Conservation (phyloP, 441 rosid species). For the Hura crepitans region DNA sequence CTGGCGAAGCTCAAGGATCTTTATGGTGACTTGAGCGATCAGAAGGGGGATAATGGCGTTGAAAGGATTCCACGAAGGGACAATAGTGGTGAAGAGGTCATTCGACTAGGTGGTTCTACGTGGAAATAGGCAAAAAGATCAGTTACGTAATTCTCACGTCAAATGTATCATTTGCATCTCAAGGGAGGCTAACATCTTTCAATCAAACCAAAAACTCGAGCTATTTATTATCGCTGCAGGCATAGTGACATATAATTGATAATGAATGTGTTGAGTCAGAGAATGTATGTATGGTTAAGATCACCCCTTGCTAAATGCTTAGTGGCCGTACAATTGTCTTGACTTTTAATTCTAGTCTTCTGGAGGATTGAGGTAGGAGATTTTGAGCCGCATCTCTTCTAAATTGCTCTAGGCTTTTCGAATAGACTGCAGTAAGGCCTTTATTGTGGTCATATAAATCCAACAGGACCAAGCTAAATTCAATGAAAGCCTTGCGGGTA, state of each 20-base stretch:
- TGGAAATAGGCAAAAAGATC: conserved; percentile 50
- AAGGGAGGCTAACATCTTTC: background rate
- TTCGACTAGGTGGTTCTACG: conserved; percentile 80
- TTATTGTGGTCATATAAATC: too few relatives aligned
- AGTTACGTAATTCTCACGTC: background rate
- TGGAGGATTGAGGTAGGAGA: too few relatives aligned
- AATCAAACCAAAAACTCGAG: background rate
- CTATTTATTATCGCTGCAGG: background rate
- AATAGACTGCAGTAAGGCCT: too few relatives aligned
- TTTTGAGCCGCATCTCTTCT: too few relatives aligned
- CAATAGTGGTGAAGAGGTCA: conserved; percentile 71
- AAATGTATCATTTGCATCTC: background rate
- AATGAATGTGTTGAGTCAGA: background rate
- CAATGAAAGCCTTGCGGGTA: too few relatives aligned
- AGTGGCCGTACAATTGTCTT: too few relatives aligned
- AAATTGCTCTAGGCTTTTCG: too few relatives aligned
- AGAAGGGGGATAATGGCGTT: conserved; percentile 42
- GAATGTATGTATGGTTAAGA: background rate
- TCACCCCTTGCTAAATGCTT: too few relatives aligned
- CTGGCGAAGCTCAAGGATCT: conserved; percentile 88
- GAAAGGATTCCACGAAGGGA: conserved; percentile 57
- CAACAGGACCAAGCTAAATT: too few relatives aligned
- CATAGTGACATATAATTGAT: background rate
- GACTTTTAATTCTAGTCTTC: too few relatives aligned
- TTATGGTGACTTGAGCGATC: conserved; percentile 60